A percentile compares a stretch with the other conserved stretches of the same genome.
phyloP scores from a whole-genome alignment of 306 rosid genomes.

The Cicer chorassanicum region DNA sequence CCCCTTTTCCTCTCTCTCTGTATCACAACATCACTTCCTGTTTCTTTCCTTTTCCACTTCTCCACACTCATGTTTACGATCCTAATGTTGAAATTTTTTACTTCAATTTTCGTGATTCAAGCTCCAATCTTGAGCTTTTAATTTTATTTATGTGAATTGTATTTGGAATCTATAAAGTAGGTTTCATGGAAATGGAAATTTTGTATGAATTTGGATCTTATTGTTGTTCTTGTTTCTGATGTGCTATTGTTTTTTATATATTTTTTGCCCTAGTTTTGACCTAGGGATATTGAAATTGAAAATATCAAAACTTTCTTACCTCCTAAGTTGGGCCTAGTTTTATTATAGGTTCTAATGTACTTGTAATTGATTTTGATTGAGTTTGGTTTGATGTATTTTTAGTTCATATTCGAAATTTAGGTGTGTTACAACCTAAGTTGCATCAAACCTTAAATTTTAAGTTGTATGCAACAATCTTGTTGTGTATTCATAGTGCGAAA shows the following conservation, averaged over 20 bases:
- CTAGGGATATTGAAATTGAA: not conserved
- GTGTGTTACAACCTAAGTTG: not conserved
- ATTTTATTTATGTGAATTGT: not conserved
- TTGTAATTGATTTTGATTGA: not conserved
- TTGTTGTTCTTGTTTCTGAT: not conserved
- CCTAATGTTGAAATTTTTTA: not conserved
- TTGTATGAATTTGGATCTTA: constrained; percentile 3
- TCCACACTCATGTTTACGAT: not conserved
- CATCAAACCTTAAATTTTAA: constrained; percentile 8
- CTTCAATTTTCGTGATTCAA: not conserved
- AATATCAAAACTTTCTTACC: not conserved
- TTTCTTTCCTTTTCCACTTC: constrained; percentile 3
- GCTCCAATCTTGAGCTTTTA: not conserved
- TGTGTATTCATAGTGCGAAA: not conserved
- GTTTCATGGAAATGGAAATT: constrained; percentile 6
- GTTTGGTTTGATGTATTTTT: constrained; percentile 32
- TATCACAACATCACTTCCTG: not conserved
- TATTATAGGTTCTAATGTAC: not conserved
- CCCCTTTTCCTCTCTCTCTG: not conserved
- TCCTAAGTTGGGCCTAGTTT: constrained; percentile 2
- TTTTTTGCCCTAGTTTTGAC: constrained; percentile 7
- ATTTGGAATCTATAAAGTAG: not conserved
- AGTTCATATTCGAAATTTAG: not conserved
- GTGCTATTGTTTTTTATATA: not conserved
- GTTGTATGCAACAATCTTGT: not conserved